These are phyloP conservation scores for Neonectria hederae DNA, from an alignment of 2,329 filamentous ascomycete genomes.

Conservation along the genomic window DNA sequence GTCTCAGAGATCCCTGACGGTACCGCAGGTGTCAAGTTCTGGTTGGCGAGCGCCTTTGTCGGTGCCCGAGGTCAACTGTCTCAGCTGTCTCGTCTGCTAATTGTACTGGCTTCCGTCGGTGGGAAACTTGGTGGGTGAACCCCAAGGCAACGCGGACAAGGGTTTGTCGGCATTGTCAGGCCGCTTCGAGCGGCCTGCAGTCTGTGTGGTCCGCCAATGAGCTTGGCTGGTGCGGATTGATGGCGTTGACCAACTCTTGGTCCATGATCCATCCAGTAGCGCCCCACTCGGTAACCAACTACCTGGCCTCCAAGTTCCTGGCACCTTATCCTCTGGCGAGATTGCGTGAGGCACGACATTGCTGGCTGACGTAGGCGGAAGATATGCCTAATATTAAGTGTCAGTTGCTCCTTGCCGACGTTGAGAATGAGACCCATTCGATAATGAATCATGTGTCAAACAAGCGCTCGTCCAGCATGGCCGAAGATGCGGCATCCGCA, in stretches of 20 bases:
- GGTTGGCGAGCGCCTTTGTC: slow-evolving; percentile 6
- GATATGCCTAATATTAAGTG: background rate
- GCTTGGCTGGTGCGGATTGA: slow-evolving; percentile 28
- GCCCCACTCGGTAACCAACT: slow-evolving; percentile 27
- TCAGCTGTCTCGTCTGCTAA: slow-evolving; percentile 6
- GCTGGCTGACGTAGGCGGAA: slow-evolving; percentile 7
- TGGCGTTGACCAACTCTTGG: slow-evolving; percentile 27
- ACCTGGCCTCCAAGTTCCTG: slow-evolving; percentile 10
- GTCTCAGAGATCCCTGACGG: background rate
- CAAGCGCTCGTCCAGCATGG: background rate
- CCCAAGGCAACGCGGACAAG: slow-evolving; percentile 34
- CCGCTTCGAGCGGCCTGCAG: slow-evolving; percentile 39
- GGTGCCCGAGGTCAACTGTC: background rate
- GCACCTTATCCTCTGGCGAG: slow-evolving; percentile 1
- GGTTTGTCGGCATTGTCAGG: slow-evolving; percentile 35
- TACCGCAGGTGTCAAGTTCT: slow-evolving; percentile 1
- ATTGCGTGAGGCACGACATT: slow-evolving; percentile 8
- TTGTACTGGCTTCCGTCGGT: background rate
- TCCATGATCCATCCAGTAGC: slow-evolving; percentile 11
- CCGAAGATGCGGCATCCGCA: slow-evolving; percentile 3
- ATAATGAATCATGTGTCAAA: background rate
- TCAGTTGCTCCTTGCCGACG: background rate
- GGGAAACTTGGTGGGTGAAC: slow-evolving; percentile 35
- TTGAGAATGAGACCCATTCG: background rate
- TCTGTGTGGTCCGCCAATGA: slow-evolving; percentile 29